phyloP scores from a whole-genome alignment of 2,329 filamentous ascomycete genomes.

The Xylaria arbuscula region DNA sequence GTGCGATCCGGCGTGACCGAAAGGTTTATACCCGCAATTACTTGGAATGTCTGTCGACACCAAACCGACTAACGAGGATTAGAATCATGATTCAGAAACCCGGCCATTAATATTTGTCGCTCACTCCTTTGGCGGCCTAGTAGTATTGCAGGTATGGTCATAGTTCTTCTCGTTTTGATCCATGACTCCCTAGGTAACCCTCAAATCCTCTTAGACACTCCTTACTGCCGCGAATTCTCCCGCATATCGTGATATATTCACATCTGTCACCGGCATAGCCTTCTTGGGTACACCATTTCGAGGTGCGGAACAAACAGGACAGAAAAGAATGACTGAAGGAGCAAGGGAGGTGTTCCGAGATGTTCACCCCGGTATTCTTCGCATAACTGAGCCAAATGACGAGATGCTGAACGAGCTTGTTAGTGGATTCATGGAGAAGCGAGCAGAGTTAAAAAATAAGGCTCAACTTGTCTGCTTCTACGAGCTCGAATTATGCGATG shows the following conservation, averaged over 20 bases:
- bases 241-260: background rate
- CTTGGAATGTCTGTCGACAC: too few species aligned
- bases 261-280: background rate
- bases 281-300: conserved; percentile 1
- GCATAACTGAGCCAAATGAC: background rate
- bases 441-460: background rate
- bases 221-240: background rate
- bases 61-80: background rate
- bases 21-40: background rate
- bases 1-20: background rate
- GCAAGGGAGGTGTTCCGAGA: background rate
- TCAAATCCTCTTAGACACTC: background rate
- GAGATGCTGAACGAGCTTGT: background rate
- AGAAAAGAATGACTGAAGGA: background rate
- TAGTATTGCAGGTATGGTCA: background rate
- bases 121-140: background rate
- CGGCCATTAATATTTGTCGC: background rate
- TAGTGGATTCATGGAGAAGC: background rate
- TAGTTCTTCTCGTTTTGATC: background rate
- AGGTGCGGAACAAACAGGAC: background rate
- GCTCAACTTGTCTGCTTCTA: background rate
- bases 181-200: background rate
- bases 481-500: background rate
- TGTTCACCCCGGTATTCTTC: background rate
- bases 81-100: background rate